Evolutionary conservation across 116 monocot species (phyloP).

Genomic region (Papilionanthe hybrid): DNA sequence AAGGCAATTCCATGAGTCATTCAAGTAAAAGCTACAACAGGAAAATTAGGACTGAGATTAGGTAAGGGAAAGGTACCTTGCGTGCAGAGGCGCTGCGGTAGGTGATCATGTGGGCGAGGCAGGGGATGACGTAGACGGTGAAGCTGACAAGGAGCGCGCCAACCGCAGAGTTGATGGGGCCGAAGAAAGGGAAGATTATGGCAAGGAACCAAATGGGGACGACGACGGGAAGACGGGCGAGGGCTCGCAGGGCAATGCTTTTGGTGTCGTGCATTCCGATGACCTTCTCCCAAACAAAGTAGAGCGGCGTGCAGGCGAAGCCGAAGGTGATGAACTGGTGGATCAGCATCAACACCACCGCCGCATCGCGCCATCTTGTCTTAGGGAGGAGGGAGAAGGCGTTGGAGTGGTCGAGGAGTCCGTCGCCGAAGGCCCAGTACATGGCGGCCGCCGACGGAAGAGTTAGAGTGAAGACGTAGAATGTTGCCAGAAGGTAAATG

Average conservation of each 20-base stretch:
- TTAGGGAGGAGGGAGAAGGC: conserved; percentile 28
- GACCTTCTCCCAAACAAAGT: conserved; percentile 50
- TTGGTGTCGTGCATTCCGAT: conserved; percentile 28
- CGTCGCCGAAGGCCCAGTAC: conserved; percentile 37
- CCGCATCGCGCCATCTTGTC: conserved; percentile 20
- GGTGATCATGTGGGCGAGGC: conserved; percentile 21
- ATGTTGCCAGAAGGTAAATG: conserved; percentile 25
- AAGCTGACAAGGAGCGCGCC: conserved; percentile 20
- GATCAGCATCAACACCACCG: conserved; percentile 34
- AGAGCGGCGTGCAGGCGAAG: conserved; percentile 50
- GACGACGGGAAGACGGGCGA: conserved; percentile 34
- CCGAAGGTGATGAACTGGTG: conserved; percentile 57
- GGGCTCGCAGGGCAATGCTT: conserved; percentile 20
- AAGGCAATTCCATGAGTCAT: too few relatives aligned
- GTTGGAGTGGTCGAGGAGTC: conserved; percentile 23
- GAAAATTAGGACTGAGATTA: neutral
- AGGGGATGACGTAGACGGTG: conserved; percentile 24
- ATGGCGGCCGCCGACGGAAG: conserved; percentile 23
- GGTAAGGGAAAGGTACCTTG: neutral
- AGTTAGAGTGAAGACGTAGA: conserved; percentile 29
- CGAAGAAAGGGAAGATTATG: conserved; percentile 45
- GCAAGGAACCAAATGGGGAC: conserved; percentile 40
- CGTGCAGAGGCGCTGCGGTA: conserved; percentile 16
- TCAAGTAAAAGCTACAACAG: too few relatives aligned
- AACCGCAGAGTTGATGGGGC: conserved; percentile 33